These are phyloP conservation scores for Pelargonium nanum DNA, from an alignment of 345 rosid species.

Conservation along the genomic window DNA sequence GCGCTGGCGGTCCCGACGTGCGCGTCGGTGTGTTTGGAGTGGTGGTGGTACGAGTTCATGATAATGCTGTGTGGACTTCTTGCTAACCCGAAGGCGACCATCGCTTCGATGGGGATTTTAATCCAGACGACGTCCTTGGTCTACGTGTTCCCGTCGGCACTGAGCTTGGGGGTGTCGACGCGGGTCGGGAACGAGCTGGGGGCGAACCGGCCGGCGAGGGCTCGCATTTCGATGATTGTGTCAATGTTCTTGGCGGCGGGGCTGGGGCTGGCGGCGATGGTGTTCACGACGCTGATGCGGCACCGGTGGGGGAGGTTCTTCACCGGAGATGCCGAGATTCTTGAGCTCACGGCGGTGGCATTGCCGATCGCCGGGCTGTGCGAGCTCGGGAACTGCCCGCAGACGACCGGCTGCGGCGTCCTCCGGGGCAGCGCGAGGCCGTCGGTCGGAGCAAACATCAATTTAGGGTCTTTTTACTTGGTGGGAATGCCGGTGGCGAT, in stretches of 20 bases:
- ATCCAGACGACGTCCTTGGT: slow-evolving; percentile 80
- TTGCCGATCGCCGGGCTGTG: slow-evolving; percentile 85
- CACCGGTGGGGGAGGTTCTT: slow-evolving; percentile 79
- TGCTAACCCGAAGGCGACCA: slow-evolving; percentile 37
- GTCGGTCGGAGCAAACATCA: slow-evolving; percentile 79
- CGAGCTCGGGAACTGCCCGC: slow-evolving; percentile 96
- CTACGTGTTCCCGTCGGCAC: slow-evolving; percentile 70
- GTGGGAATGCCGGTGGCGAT: slow-evolving; percentile 92
- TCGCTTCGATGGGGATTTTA: slow-evolving; percentile 65
- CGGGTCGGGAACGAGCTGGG: slow-evolving; percentile 87
- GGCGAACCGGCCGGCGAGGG: slow-evolving; percentile 51
- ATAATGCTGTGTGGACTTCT: slow-evolving; percentile 75
- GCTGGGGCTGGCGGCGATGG: slow-evolving; percentile 64
- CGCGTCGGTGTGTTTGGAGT: slow-evolving; percentile 76
- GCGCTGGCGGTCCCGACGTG: slow-evolving; percentile 70
- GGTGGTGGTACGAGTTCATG: slow-evolving; percentile 99
- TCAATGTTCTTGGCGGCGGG: slow-evolving; percentile 45
- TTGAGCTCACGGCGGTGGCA: slow-evolving; percentile 65
- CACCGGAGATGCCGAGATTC: slow-evolving; percentile 55
- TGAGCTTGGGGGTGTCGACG: slow-evolving; percentile 66
- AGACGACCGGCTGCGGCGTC: slow-evolving; percentile 92
- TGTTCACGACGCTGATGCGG: slow-evolving; percentile 61
- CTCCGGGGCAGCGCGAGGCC: slow-evolving; percentile 88
- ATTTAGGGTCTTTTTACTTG: slow-evolving; percentile 79
- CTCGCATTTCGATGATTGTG: slow-evolving; percentile 62